These are phyloP conservation scores for Teunomyces gatunensis DNA, from an alignment of 805 yeast genomes.

Conservation along the genomic window DNA sequence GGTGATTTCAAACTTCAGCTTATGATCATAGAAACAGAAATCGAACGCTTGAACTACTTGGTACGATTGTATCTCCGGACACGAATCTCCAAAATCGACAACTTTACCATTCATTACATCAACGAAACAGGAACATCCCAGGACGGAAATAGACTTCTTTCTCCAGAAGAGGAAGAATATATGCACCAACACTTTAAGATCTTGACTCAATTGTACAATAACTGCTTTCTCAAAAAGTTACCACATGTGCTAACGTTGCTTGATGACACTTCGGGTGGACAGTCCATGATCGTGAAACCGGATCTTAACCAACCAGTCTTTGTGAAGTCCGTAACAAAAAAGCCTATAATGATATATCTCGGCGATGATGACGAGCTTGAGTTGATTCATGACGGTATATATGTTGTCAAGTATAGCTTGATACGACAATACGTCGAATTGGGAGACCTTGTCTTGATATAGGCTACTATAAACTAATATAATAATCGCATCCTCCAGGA, in stretches of 20 bases:
- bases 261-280: constrained; percentile 62
- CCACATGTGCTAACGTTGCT: constrained; percentile 70
- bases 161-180: constrained; percentile 57
- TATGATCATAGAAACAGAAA: constrained; percentile 85
- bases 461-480: constrained; percentile 2
- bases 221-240: constrained; percentile 60
- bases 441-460: constrained; percentile 40
- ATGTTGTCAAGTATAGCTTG: constrained; percentile 64
- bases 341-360: constrained; percentile 24
- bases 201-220: constrained; percentile 61
- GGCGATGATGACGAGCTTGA: constrained; percentile 33
- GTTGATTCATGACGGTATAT: constrained; percentile 62
- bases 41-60: constrained; percentile 81
- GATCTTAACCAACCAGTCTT: constrained; percentile 77
- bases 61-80: constrained; percentile 80
- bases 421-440: constrained; percentile 30
- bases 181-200: constrained; percentile 66
- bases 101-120: constrained; percentile 58
- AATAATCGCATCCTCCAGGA: constrained; percentile 69
- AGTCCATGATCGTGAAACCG: constrained; percentile 79
- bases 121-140: constrained; percentile 19
- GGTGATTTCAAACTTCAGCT: constrained; percentile 58
- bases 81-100: constrained; percentile 73
- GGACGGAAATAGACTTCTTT: constrained; percentile 9
- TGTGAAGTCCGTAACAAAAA: constrained; percentile 34